Conservation (phyloP, 2,329 filamentous ascomycete species). For the Trichoderma asperellum region DNA sequence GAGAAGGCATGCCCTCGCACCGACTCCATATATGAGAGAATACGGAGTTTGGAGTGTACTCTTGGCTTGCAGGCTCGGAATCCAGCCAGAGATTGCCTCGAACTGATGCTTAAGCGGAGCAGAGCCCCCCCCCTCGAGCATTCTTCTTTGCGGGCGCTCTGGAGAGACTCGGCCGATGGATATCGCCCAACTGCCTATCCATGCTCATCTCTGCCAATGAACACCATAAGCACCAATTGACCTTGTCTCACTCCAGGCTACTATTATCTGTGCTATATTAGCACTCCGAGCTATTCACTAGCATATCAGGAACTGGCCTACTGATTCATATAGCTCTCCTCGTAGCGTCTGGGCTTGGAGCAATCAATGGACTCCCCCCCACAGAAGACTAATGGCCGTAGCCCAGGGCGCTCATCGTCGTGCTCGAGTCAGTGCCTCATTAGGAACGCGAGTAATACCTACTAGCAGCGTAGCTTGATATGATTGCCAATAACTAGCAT, state of each 20-base stretch:
- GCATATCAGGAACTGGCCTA: not conserved
- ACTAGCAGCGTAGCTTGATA: not conserved
- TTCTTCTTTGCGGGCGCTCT: slow-evolving; percentile 19
- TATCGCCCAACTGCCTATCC: not conserved
- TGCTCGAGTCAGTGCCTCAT: slow-evolving; percentile 10
- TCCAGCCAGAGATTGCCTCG: slow-evolving; percentile 1
- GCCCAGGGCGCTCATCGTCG: slow-evolving; percentile 7
- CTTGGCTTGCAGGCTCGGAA: not conserved
- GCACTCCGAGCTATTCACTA: slow-evolving; percentile 12
- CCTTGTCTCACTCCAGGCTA: slow-evolving; percentile 10
- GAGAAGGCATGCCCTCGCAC: not conserved
- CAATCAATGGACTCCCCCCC: slow-evolving; percentile 14
- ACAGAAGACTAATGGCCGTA: slow-evolving; percentile 14
- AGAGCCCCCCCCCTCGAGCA: not conserved
- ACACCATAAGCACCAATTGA: slow-evolving; percentile 22
- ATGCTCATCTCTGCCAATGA: slow-evolving; percentile 3
- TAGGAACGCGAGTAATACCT: slow-evolving; percentile 18
- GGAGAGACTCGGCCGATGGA: slow-evolving; percentile 13
- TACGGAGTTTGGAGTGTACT: slow-evolving; percentile 16
- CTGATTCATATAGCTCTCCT: not conserved
- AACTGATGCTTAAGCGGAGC: slow-evolving; percentile 15
- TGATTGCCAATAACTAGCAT: not conserved
- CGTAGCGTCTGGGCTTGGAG: not conserved
- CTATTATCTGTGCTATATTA: not conserved
- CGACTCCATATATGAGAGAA: not conserved